Evolutionary conservation across 768 basidiomycete genomes (phyloP), one percentile per base, ranked within the genome.

Genomic region (Termitomyces sp.): DNA sequence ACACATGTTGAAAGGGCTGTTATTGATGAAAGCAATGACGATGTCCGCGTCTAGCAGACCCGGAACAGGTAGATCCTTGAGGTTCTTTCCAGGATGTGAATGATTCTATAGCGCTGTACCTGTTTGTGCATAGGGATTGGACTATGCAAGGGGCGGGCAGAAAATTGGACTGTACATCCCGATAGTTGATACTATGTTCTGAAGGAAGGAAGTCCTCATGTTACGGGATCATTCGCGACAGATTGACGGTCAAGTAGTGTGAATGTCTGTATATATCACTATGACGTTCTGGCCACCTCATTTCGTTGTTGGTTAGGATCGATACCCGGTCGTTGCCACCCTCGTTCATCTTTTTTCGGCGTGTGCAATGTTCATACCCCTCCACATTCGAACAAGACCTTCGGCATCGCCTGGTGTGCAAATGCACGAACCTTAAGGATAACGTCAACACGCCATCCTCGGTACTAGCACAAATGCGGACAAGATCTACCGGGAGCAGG

Each of bases 151-250:
- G 17, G 62, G 60, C n/a, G 60, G 14, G 63, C 59, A 34, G 47
- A n/a, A n/a, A 61, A 14, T 21, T 54, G 52, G 32, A 8, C 54
- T 54, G 41, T 60, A n/a, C n/a, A n/a, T n/a, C n/a, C n/a, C n/a
- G n/a, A n/a, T 9, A 62, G 58, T 17, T 52, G 54, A 9, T 55
- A n/a, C 17, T 56, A 61, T 14, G 46, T 14, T n/a, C 28, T 52
- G 14, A 32, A 25, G 11, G 56, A 6, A 10, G 64, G 56, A 37
- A 65, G 58, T n/a, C 21, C 58, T 44, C n/a, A n/a, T n/a, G n/a
- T n/a, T n/a, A 65, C 57, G 1, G 60, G 60, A 34, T 62, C 61
- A 45, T 63, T 63, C 19, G 55, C 55, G 12, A 63, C 60, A 63
- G 19, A 41, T 16, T 9, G 10, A 23, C 3, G 23, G 21, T 35